Evolutionary conservation across 2,329 filamentous ascomycete species (phyloP).

Genomic region (Pestalotiopsis sp.): DNA sequence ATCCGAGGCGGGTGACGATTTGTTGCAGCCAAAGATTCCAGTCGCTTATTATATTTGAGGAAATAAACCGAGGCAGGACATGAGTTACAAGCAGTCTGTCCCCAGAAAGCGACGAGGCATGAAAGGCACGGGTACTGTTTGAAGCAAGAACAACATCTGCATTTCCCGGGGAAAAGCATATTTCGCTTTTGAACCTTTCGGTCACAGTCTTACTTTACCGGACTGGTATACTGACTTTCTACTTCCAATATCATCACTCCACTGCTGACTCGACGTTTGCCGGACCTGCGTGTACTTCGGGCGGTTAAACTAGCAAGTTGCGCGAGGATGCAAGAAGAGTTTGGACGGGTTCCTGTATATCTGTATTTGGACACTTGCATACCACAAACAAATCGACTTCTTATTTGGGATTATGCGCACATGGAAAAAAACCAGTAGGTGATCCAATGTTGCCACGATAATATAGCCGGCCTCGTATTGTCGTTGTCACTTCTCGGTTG

Average conservation of each 20-base stretch:
- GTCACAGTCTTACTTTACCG: not conserved
- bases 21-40: not conserved
- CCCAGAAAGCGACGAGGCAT: not conserved
- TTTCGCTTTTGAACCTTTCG: not conserved
- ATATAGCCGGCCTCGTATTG: no score
- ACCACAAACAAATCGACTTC: no score
- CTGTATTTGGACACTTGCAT: no score
- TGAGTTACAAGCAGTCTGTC: not conserved
- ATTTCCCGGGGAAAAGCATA: not conserved
- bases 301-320: not conserved
- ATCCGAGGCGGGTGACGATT: not conserved
- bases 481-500: no score
- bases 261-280: not conserved
- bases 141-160: not conserved
- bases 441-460: no score
- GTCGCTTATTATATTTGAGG: not conserved
- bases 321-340: not conserved
- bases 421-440: no score
- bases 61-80: not conserved
- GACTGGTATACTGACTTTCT: not conserved
- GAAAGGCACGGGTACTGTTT: not conserved
- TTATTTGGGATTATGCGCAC: no score
- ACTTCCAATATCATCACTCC: not conserved
- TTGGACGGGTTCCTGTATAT: no score
- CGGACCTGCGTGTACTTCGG: not conserved